These are phyloP conservation scores for Micractinium conductrix DNA, from an alignment of 139 green algal species.

Conservation along the genomic window DNA sequence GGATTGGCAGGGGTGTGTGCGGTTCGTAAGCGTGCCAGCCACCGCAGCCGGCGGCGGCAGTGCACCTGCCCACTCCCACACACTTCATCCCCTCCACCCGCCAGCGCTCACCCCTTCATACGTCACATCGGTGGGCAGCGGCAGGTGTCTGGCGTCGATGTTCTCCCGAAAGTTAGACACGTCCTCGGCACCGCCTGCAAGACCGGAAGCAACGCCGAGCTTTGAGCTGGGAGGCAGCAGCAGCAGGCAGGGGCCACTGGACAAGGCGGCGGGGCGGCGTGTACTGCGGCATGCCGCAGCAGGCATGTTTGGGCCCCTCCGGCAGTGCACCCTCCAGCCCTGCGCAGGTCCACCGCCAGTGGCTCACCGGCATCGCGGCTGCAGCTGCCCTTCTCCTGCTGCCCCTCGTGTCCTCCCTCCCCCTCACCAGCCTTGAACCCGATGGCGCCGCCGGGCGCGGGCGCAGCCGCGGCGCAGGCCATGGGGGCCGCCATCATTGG, in stretches of 20 bases:
- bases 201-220: rapidly evolving
- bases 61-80: too few relatives aligned
- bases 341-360: neutral
- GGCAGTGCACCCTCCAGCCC: neutral
- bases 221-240: neutral
- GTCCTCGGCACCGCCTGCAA: conserved; percentile 12
- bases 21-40: too few relatives aligned
- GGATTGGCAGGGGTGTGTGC: too few relatives aligned
- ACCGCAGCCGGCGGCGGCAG: too few relatives aligned
- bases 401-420: neutral
- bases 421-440: conserved; percentile 19
- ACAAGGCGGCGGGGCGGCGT: neutral
- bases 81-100: too few relatives aligned
- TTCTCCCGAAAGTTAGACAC: conserved; percentile 37
- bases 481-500: neutral
- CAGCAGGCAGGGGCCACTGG: neutral
- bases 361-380: neutral
- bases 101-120: conserved; percentile 35
- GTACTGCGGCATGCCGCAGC: neutral
- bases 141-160: conserved; percentile 4
- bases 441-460: neutral
- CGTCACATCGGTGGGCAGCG: conserved; percentile 20
- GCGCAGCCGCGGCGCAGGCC: neutral
- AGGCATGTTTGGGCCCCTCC: neutral
- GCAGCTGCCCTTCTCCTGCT: too few relatives aligned